Percentiles rank a stretch among this genome's conserved stretches.
These are phyloP conservation scores for Podospora sp. DNA, from an alignment of 495 filamentous ascomycete species.

Conservation along the genomic window DNA sequence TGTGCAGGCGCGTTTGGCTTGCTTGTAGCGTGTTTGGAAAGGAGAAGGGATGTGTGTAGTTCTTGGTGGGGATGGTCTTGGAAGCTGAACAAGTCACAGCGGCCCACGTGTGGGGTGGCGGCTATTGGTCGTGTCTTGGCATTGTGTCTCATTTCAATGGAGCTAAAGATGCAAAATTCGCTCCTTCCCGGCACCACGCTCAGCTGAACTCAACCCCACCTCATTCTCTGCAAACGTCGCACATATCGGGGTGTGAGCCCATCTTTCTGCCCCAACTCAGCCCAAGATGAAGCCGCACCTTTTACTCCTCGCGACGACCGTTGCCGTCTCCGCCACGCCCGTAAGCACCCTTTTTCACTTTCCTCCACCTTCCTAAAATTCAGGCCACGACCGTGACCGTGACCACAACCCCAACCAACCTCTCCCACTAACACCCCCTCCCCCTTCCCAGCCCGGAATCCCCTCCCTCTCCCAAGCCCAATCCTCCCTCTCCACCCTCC, in stretches of 20 bases:
- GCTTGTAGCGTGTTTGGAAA: no score
- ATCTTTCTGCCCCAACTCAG: not conserved
- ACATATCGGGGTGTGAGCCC: not conserved
- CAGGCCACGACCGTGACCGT: no score
- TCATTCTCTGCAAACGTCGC: no score
- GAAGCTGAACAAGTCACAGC: slow-evolving; percentile 8
- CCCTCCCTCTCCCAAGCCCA: slow-evolving; percentile 54
- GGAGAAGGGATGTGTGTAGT: no score
- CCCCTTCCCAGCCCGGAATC: slow-evolving; percentile 51
- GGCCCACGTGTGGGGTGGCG: slow-evolving; percentile 9
- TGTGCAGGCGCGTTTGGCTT: no score
- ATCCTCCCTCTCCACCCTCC: slow-evolving; percentile 54
- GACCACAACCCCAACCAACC: not conserved
- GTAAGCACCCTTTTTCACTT: not conserved
- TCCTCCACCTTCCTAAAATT: slow-evolving; percentile 9
- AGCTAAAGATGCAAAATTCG: not conserved
- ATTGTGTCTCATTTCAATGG: not conserved
- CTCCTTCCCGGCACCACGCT: not conserved
- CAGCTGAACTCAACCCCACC: not conserved
- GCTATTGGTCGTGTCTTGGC: not conserved
- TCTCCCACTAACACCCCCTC: not conserved
- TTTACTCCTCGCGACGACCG: slow-evolving; percentile 1
- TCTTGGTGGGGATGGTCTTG: no score
- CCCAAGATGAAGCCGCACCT: not conserved
- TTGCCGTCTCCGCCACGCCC: not conserved